phyloP scores from a whole-genome alignment of 2,329 filamentous ascomycete genomes.

The Bisporella sp. region DNA sequence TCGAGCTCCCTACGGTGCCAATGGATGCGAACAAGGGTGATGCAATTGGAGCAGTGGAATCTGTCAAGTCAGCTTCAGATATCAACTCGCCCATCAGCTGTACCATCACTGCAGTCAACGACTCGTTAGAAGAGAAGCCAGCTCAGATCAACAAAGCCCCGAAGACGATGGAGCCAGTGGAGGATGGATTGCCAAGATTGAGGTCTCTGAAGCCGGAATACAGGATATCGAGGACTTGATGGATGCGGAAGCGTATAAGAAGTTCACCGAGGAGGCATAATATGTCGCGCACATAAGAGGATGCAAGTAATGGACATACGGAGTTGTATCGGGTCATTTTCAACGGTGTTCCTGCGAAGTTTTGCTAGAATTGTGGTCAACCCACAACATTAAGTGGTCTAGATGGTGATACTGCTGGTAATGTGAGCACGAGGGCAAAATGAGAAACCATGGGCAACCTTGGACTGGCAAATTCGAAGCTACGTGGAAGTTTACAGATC shows the following conservation, averaged over 20 bases:
- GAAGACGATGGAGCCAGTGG: conserved; percentile 68
- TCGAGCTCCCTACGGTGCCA: conserved; percentile 76
- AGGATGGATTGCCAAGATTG: conserved; percentile 89
- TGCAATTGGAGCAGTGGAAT: conserved; percentile 89
- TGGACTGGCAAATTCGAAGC: too few relatives aligned
- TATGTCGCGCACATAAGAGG: not conserved
- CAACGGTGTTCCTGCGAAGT: too few relatives aligned
- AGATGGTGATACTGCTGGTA: too few relatives aligned
- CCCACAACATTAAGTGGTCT: too few relatives aligned
- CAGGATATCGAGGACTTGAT: conserved; percentile 71
- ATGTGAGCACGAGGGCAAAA: too few relatives aligned
- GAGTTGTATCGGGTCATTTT: not conserved
- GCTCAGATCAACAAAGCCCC: conserved; percentile 79
- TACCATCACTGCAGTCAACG: conserved; percentile 69
- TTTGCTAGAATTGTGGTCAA: not conserved
- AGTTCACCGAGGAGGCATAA: conserved; percentile 45
- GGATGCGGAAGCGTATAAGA: conserved; percentile 70
- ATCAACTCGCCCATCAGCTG: conserved; percentile 85
- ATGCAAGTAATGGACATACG: not conserved
- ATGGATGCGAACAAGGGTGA: conserved; percentile 69
- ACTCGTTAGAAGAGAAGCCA: conserved; percentile 73
- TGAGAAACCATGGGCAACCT: too few relatives aligned
- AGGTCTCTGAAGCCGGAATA: conserved; percentile 58
- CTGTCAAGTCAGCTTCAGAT: conserved; percentile 96
- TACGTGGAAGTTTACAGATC: too few relatives aligned